Evolutionary conservation across 1,284 basidiomycete genomes (phyloP).

Genomic region (Thecaphora frezii): DNA sequence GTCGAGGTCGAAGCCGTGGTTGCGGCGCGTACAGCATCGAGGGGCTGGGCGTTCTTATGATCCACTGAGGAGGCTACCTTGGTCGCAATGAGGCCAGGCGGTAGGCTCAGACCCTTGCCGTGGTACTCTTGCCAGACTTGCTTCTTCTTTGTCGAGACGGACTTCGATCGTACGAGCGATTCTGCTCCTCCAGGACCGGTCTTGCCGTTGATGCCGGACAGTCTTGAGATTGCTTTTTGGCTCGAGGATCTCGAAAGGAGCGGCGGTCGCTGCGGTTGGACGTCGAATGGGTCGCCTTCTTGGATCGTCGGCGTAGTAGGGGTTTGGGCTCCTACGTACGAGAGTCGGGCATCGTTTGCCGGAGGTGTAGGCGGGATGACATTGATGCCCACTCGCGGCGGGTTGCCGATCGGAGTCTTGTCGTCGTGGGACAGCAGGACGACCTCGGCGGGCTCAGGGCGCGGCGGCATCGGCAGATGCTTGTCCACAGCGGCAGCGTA

Average conservation of each 20-base stretch:
- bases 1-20: background rate
- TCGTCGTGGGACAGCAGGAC: constrained; percentile 21
- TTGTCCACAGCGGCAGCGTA: constrained; percentile 24
- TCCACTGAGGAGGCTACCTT: constrained; percentile 36
- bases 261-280: constrained; percentile 12
- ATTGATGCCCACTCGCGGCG: constrained; percentile 37
- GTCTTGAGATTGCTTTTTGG: constrained; percentile 19
- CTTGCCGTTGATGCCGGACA: constrained; percentile 6
- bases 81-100: constrained; percentile 41
- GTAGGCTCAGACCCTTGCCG: constrained; percentile 43
- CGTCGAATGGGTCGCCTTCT: constrained; percentile 5
- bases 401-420: constrained; percentile 29
- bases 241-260: constrained; percentile 35
- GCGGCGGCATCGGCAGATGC: constrained; percentile 42
- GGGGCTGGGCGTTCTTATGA: background rate
- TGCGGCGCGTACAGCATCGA: background rate
- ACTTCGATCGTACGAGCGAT: constrained; percentile 20
- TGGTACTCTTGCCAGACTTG: constrained; percentile 35
- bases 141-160: constrained; percentile 21
- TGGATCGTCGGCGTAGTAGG: constrained; percentile 24
- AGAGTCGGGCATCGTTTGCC: constrained; percentile 30
- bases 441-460: constrained; percentile 21
- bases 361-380: constrained; percentile 53
- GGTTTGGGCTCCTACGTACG: constrained; percentile 23
- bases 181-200: constrained; percentile 2